Base-by-base conservation (phyloP, 306 rosid genomes). In the Geum urbanum region DNA sequence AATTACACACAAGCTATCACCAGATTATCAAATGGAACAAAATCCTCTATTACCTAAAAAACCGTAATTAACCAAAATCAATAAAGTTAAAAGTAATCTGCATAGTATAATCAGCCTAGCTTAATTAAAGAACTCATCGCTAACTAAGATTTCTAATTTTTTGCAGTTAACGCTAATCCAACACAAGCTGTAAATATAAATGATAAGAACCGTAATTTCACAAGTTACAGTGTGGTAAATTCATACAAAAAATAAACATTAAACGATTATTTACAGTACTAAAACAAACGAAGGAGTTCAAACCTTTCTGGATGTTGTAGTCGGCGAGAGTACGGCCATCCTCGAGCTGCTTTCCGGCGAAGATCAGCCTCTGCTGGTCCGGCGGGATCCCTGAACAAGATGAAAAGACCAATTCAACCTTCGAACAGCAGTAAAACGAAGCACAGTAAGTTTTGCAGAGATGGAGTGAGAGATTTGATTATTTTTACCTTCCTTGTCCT, bases 261-360 rank as follows among this genome's bases (percentile, higher is more conserved):
- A 32, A 2, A 32, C 3, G 37, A 32, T 32, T 32, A 32, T 32
- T 1, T 32, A 32, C 37, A 32, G 37, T 32, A 32, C 46, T 0
- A 58, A 12, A 5, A 45, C 3, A 20, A 27, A 13, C 2, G 13
- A 60, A 5, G 2, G 5, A 32, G 37, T 32, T 32, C 69, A 9
- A 66, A 92, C 98, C 98, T 78, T 92, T 92, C 91, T 92, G 98
- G 67, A 92, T 92, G 76, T 92, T 92, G 72, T 92, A 92, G 59
- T 92, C 98, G 9, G 98, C 98, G 14, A 92, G 98, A 10, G 98
- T 92, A 44, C 98, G 96, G 51, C 98, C 98, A 83, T 92, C 98
- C 73, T 92, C 98, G 15, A 92, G 92, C 89, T 92, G 98, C 77
- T 92, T 92, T 39, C 98, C 98, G 22, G 98, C 98, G 65, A 92